Evolutionary conservation across 352 stramenopile genomes (phyloP).

Genomic region (Phytopythium helicoides): DNA sequence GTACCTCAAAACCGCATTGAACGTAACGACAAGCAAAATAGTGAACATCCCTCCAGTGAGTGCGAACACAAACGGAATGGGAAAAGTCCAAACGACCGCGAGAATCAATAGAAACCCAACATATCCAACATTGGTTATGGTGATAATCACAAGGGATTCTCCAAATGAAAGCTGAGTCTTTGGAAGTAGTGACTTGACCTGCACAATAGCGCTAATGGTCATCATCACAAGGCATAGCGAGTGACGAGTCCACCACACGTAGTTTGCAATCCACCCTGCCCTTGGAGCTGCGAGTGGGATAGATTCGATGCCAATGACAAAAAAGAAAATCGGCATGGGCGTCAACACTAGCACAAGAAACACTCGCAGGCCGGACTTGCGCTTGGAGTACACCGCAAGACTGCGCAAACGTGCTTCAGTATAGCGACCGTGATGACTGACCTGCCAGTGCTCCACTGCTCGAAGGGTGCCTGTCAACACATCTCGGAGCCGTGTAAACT

Average conservation of each 20-base stretch:
- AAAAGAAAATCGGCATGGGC: constrained; percentile 5
- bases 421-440: constrained; percentile 3
- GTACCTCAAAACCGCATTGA: constrained; percentile 6
- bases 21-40: constrained; percentile 8
- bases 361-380: not conserved
- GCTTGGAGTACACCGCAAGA: constrained; percentile 1
- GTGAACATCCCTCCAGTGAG: constrained; percentile 17
- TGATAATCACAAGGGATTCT: constrained; percentile 2
- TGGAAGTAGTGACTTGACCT: constrained; percentile 2
- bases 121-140: constrained; percentile 6
- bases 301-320: constrained; percentile 2
- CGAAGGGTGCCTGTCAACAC: not conserved
- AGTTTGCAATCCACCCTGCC: not conserved
- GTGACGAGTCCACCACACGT: constrained; percentile 6
- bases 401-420: not conserved
- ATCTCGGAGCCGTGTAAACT: not conserved
- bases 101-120: constrained; percentile 17
- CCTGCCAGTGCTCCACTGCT: constrained; percentile 5
- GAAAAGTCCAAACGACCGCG: constrained; percentile 18
- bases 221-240: constrained; percentile 1
- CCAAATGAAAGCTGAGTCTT: not conserved
- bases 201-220: not conserved
- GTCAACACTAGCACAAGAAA: not conserved
- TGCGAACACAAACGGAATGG: constrained; percentile 23
- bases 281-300: not conserved